These are phyloP conservation scores for Penicillium sclerotigenum DNA, from an alignment of 2,329 filamentous ascomycete species.

Conservation along the genomic window DNA sequence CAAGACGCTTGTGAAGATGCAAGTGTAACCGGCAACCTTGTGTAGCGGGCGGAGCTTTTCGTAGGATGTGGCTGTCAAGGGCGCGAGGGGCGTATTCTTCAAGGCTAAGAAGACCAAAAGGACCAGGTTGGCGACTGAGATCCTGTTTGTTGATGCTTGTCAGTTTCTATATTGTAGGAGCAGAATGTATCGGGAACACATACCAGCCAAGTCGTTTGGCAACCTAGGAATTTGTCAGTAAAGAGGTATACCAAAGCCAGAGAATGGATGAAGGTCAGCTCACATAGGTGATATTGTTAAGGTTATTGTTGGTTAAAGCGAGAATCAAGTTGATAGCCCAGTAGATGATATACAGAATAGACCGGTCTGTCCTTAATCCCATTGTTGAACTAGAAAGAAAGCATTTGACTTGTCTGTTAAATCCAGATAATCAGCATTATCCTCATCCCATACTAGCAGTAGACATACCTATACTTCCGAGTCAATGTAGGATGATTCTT, in stretches of 20 bases:
- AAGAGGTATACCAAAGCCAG: background rate
- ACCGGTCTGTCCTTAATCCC: slow-evolving; percentile 6
- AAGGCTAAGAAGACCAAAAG: slow-evolving; percentile 16
- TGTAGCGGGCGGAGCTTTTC: slow-evolving; percentile 20
- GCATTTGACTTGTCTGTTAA: background rate
- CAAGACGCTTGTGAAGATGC: slow-evolving; percentile 8
- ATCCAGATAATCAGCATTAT: background rate
- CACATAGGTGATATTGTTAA: background rate
- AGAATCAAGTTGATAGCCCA: slow-evolving; percentile 12
- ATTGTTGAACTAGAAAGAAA: background rate
- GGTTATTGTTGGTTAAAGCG: slow-evolving; percentile 1
- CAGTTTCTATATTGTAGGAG: background rate
- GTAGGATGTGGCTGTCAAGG: slow-evolving; percentile 14
- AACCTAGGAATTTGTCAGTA: background rate
- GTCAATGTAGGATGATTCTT: background rate
- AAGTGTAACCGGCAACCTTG: slow-evolving; percentile 18
- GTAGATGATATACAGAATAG: slow-evolving; percentile 7
- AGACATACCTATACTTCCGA: background rate
- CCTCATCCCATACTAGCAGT: background rate
- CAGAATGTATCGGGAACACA: background rate
- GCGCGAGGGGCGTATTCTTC: slow-evolving; percentile 16
- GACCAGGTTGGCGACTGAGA: slow-evolving; percentile 13
- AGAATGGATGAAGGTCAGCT: background rate
- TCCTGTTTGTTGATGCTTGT: slow-evolving; percentile 3
- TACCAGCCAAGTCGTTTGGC: slow-evolving; percentile 12